Base-by-base conservation (phyloP, 73 alveolate species). In the Loxodes magnus region DNA sequence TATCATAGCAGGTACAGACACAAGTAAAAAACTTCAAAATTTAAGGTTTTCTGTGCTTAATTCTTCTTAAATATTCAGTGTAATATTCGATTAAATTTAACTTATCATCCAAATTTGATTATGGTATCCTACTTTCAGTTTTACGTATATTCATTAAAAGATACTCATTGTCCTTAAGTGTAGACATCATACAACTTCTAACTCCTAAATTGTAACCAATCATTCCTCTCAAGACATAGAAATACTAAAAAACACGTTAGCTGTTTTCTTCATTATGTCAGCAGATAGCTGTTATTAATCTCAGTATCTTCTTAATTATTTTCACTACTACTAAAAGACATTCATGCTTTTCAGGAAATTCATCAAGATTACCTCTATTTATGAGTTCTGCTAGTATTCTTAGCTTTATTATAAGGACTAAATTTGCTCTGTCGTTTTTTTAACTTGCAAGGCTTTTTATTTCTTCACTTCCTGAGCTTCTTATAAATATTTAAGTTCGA, bases 71-170 rank as follows among this genome's bases (percentile, higher is more conserved):
- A n/a, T 0, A 46, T 37, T 24, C 15, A 5, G 6, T 7, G 19
- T 5, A 5, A 38, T 7, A 14, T 7, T n/a, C n/a, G n/a, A n/a
- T n/a, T n/a, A n/a, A n/a, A n/a, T n/a, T n/a, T n/a, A n/a, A n/a
- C n/a, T n/a, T n/a, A n/a, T n/a, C n/a, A n/a, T n/a, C n/a, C n/a
- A n/a, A n/a, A n/a, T n/a, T n/a, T n/a, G n/a, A n/a, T n/a, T n/a
- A n/a, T n/a, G n/a, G n/a, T n/a, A n/a, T n/a, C n/a, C n/a, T n/a
- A n/a, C n/a, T n/a, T n/a, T n/a, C n/a, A n/a, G 0, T 24, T 1
- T 46, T 19, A 41, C 27, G 59, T 25, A 46, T 12, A n/a, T 46
- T 37, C n/a, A 46, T 37, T 9, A 46, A 2, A 0, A 46, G 60
- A 5, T 12, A 25, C 27, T 46, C 59, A 41, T 46, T 9, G 16